phyloP scores from a whole-genome alignment of 768 basidiomycete species.

The Scleroderma citrinum region DNA sequence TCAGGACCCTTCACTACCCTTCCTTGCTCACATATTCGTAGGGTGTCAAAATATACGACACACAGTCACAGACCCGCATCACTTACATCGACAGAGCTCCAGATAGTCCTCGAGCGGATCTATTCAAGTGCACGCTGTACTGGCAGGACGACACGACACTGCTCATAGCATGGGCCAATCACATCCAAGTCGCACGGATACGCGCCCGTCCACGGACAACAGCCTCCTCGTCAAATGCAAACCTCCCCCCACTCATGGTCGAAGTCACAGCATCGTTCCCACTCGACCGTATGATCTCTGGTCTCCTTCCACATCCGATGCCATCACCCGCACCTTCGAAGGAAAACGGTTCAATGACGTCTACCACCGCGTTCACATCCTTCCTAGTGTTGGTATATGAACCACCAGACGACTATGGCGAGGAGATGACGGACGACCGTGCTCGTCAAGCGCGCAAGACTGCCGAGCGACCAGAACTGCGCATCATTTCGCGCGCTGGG shows the following conservation, averaged over 20 bases:
- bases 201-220: constrained; percentile 50
- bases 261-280: constrained; percentile 92
- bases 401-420: constrained; percentile 61
- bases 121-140: constrained; percentile 86
- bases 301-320: constrained; percentile 74
- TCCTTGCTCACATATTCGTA: constrained; percentile 23
- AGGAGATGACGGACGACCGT: constrained; percentile 69
- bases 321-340: constrained; percentile 18
- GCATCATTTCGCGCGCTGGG: constrained; percentile 82
- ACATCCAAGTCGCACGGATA: constrained; percentile 85
- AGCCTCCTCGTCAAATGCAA: constrained; percentile 36
- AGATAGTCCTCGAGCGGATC: constrained; percentile 84
- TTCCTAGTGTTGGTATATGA: constrained; percentile 88
- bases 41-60: constrained; percentile 95
- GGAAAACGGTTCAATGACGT: constrained; percentile 14
- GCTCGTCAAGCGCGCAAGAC: constrained; percentile 72
- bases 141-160: constrained; percentile 94
- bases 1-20: background rate
- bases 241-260: constrained; percentile 57
- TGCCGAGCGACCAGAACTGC: constrained; percentile 89
- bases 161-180: constrained; percentile 90
- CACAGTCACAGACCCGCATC: constrained; percentile 66
- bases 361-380: constrained; percentile 44
- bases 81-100: constrained; percentile 79
- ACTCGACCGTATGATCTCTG: constrained; percentile 92